Conservation (phyloP, 345 rosid species). For the Salix brachista region DNA sequence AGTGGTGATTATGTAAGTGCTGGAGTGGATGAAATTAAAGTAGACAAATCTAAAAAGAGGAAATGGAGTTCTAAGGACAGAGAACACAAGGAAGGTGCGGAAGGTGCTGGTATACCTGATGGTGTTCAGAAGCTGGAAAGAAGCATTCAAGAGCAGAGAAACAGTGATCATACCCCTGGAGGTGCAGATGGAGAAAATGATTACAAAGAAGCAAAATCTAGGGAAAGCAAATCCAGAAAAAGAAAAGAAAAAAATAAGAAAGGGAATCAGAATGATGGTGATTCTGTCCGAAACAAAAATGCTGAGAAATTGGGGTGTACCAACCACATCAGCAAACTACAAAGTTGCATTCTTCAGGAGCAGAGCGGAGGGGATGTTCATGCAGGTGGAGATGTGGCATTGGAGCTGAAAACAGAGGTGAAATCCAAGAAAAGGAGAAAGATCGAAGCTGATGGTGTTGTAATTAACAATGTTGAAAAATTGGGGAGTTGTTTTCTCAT, state of each 20-base stretch:
- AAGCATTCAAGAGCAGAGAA: too few relatives aligned
- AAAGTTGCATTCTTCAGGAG: background rate
- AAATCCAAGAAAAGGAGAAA: slow-evolving; percentile 5
- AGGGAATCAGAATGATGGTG: background rate
- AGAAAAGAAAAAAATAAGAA: background rate
- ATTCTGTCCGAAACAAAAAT: background rate
- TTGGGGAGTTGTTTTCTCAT: background rate
- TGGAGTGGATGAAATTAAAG: background rate
- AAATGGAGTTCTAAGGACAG: background rate
- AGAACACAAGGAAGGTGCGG: too few relatives aligned
- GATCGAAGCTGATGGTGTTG: background rate
- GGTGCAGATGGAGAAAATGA: background rate
- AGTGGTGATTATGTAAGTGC: background rate
- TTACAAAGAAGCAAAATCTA: background rate
- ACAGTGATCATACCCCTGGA: background rate
- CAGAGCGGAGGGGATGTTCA: slow-evolving; percentile 2
- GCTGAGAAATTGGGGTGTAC: background rate
- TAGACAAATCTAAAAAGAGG: background rate
- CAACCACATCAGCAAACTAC: background rate
- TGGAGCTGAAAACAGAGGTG: slow-evolving; percentile 6
- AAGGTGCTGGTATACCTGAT: too few relatives aligned
- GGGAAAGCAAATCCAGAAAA: background rate
- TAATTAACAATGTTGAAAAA: background rate
- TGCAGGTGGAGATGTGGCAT: background rate
- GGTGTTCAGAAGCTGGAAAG: too few relatives aligned